These are phyloP conservation scores for Pisolithus thermaeus DNA, from an alignment of 1,284 basidiomycete genomes.

Conservation along the genomic window DNA sequence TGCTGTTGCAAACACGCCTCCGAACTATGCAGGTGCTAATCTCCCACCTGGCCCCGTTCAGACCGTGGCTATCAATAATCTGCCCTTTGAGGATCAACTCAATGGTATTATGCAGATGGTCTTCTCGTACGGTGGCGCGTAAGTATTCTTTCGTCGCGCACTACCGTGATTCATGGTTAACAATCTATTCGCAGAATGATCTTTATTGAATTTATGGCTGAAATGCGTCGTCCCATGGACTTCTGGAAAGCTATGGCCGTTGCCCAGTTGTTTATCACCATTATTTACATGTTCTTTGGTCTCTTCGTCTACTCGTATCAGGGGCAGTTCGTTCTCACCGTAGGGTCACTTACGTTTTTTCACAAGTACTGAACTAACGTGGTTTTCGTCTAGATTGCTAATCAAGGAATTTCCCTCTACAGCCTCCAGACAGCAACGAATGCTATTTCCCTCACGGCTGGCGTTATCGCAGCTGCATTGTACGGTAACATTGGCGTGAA, in stretches of 20 bases:
- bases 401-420: constrained; percentile 50
- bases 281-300: constrained; percentile 56
- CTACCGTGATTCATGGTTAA: too few relatives aligned
- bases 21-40: constrained; percentile 49
- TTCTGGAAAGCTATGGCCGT: constrained; percentile 65
- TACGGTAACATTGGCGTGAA: constrained; percentile 63
- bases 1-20: constrained; percentile 49
- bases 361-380: constrained; percentile 2
- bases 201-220: constrained; percentile 56
- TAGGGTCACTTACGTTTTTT: constrained; percentile 1
- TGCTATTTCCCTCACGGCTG: constrained; percentile 42
- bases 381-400: constrained; percentile 37
- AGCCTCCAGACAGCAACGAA: constrained; percentile 41
- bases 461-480: constrained; percentile 52
- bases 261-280: constrained; percentile 52
- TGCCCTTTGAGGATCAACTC: constrained; percentile 41
- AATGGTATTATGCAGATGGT: constrained; percentile 64
- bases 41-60: constrained; percentile 35
- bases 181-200: constrained; percentile 31
- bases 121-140: constrained; percentile 51
- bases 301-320: constrained; percentile 48
- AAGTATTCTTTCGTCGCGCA: constrained; percentile 5
- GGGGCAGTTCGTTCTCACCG: constrained; percentile 43
- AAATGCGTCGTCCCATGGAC: constrained; percentile 67
- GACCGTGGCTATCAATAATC: constrained; percentile 36